Evolutionary conservation across 192 early-diverging fungal species (phyloP), one percentile per base, ranked within the genome.

Genomic region (Coemansia brasiliensis): DNA sequence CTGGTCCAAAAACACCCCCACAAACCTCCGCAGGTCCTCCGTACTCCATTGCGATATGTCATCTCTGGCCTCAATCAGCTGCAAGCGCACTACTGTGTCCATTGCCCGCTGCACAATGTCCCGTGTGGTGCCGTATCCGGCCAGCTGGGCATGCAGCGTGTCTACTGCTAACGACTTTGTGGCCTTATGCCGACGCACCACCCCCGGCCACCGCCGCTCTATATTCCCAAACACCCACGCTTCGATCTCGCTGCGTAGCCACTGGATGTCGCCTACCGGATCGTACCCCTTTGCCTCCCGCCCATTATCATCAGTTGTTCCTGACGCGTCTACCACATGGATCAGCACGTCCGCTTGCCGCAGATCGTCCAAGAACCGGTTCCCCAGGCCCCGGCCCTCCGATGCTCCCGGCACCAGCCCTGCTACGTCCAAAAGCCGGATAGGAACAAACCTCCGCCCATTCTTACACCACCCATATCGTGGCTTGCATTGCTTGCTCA

Each of bases 301-400:
- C 3, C 91, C 91, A 42, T 69, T 71, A 4, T 80, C 86, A 57
- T 93, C 91, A 0, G 91, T 93, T 3, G 87, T 92, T 4, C 91
- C 91, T 16, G 87, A 89, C 10, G 87, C 89, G 52, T 93, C 91
- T 1, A 93, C 91, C 17, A 93, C 90, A 57, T 93, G 91, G 61
- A 93, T 87, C 42, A 93, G 68, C 8, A 84, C 84, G 52, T 91
- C 85, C 38, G 91, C 91, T 12, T 80, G 78, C 44, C 91, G 80
- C 50, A 93, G 67, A 55, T 93, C 91, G 66, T 92, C 91, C 26
- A 92, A 60, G 53, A 93, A 92, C 57, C 87, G 83, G 66, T 92
- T 93, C 12, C 89, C 90, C 44, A 92, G 78, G 0, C 88, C 90
- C 16, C 76, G 65, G 5, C 90, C 91, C 43, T 85, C 84, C 2